Evolutionary conservation across 345 rosid genomes (phyloP).

Genomic region (Acer yangbiense): DNA sequence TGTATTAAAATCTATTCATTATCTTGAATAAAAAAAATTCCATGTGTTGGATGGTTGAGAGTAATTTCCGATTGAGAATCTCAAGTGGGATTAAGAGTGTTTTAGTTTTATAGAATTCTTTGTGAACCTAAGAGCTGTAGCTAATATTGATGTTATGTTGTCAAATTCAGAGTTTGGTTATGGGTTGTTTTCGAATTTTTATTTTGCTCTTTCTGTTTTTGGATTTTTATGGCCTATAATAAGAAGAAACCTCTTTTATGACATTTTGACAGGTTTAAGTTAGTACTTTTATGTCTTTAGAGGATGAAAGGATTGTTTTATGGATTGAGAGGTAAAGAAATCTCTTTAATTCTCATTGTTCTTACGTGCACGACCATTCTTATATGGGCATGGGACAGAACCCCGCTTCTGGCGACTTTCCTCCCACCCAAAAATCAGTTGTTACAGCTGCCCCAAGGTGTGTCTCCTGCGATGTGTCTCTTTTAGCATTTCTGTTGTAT

Average conservation of each 20-base stretch:
- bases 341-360: constrained; percentile 58
- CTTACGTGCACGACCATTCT: constrained; percentile 53
- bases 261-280: constrained; percentile 16
- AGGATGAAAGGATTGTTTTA: constrained; percentile 65
- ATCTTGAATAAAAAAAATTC: too few relatives aligned
- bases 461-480: not conserved
- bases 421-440: constrained; percentile 48
- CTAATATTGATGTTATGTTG: not conserved
- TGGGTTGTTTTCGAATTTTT: not conserved
- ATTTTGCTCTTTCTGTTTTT: not conserved
- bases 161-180: not conserved
- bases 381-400: constrained; percentile 64
- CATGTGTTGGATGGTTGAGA: not conserved
- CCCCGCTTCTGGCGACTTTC: constrained; percentile 43
- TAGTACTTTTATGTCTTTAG: constrained; percentile 19
- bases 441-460: constrained; percentile 57
- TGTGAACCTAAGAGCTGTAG: not conserved
- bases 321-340: constrained; percentile 44
- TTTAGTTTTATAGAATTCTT: not conserved
- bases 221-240: not conserved
- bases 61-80: not conserved
- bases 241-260: constrained; percentile 2
- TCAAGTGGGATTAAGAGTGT: not conserved
- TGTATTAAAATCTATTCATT: not conserved
- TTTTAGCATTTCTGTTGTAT: not conserved